These are phyloP conservation scores for Iberis pinnata DNA, from an alignment of 345 rosid species.

Conservation along the genomic window DNA sequence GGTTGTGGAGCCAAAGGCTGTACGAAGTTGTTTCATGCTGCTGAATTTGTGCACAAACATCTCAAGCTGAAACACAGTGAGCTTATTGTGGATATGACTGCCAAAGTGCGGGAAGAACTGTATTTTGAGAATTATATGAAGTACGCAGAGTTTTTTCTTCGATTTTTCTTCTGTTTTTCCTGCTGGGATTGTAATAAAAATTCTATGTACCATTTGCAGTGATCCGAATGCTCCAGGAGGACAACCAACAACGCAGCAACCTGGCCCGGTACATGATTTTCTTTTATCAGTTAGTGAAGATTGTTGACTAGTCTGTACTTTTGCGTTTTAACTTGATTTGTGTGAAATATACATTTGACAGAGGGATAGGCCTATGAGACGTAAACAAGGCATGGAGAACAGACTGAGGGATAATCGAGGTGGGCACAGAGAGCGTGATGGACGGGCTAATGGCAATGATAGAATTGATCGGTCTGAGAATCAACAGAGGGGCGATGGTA, in stretches of 20 bases:
- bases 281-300: background rate
- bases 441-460: conserved; percentile 56
- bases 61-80: conserved; percentile 95
- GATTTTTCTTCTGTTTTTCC: conserved; percentile 6
- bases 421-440: conserved; percentile 67
- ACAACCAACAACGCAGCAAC: conserved; percentile 76
- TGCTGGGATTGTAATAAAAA: background rate
- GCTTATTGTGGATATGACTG: conserved; percentile 64
- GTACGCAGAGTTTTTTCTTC: conserved; percentile 37
- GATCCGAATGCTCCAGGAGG: conserved; percentile 98
- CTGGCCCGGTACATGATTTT: conserved; percentile 44
- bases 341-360: conserved; percentile 22
- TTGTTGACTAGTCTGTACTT: background rate
- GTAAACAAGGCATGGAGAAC: conserved; percentile 54
- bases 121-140: conserved; percentile 95
- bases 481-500: conserved; percentile 54
- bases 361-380: conserved; percentile 76
- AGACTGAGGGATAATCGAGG: conserved; percentile 84
- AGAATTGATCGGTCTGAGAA: conserved; percentile 73
- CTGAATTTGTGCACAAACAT: conserved; percentile 99
- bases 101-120: conserved; percentile 90
- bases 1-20: conserved; percentile 99
- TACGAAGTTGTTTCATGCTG: conserved; percentile 97
- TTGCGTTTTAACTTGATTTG: background rate
- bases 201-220: conserved; percentile 36